Evolutionary conservation across 495 filamentous ascomycete species (phyloP).

Genomic region (Talaromyces thailandensis): DNA sequence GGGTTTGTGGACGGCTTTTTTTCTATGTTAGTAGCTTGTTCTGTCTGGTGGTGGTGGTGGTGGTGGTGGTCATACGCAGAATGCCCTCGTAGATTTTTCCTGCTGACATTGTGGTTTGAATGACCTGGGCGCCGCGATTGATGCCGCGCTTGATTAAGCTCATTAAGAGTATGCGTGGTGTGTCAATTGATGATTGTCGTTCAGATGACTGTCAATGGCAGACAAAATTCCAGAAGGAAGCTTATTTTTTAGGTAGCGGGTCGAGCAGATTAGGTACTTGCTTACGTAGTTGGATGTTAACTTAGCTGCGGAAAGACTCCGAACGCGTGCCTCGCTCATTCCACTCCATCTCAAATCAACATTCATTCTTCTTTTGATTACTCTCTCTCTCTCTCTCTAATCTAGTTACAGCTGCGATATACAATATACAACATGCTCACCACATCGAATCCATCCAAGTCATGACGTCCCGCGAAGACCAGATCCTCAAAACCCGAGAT

Average conservation of each 20-base stretch:
- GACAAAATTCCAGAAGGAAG: neutral
- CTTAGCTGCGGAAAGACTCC: neutral
- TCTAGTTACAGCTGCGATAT: neutral
- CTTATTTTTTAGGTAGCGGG: neutral
- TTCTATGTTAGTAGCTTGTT: neutral
- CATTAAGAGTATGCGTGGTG: neutral
- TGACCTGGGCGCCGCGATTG: constrained; percentile 17
- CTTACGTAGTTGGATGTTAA: neutral
- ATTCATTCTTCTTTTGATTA: neutral
- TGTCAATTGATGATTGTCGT: neutral
- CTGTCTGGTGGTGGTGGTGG: neutral
- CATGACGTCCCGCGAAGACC: constrained; percentile 46
- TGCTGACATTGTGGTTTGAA: constrained; percentile 44
- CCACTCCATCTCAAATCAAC: neutral
- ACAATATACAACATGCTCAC: constrained; percentile 23
- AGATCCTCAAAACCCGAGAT: constrained; percentile 45
- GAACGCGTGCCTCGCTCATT: neutral
- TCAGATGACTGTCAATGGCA: neutral
- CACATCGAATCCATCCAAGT: constrained; percentile 7
- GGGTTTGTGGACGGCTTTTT: constrained; percentile 87
- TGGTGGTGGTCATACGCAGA: constrained; percentile 44
- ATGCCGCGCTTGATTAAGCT: neutral
- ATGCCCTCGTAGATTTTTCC: constrained; percentile 64
- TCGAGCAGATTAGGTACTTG: neutral
- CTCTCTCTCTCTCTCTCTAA: neutral